Base-by-base conservation (phyloP, 768 basidiomycete species). In the Suillus tomentosus region DNA sequence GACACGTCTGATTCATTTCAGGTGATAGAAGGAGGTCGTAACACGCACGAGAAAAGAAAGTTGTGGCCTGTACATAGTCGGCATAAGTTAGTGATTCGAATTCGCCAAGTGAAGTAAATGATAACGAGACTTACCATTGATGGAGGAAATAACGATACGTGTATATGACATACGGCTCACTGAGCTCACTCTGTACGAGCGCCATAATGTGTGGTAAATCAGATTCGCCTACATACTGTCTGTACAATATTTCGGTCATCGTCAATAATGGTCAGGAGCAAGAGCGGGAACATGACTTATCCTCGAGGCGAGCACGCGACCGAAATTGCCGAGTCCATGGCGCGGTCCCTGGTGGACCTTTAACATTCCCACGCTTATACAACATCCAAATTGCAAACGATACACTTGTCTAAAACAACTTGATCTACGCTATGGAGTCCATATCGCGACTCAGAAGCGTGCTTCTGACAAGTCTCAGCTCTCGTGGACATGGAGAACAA, bases 81-180 rank as follows among this genome's bases (percentile, higher is more conserved):
- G 15, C 27, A 17, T 9, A 31, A 51, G 50, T 51, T 10, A 51
- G 50, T 4, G 50, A 51, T 51, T 27, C 50, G 50, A 51, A 27
- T 65, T 69, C 53, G 48, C 65, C 27, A 17, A 40, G 36, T 54
- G 17, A 27, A 42, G 48, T 45, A 65, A 61, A 43, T 51, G 51
- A 45, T 37, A 55, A 63, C 14, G 34, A 48, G 57, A 79, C 94
- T 70, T 63, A 97, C 97, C 97, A 99, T 70, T 95, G 92, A 73
- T 95, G 87, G 8, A 99, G 84, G 75, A 99, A 99, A 76, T 99
- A 98, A 2, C 96, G 90, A 70, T 95, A 98, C 0, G 96, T 98
- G 78, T 96, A 98, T 50, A 94, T 88, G 61, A 96, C 94, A 78
- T 95, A 99, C 50, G 96, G 96, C 77, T 98, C 96, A 68, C 91